Base-by-base conservation (phyloP, 1,139 yeast species). In the Blastobotrys buckinghamii region DNA sequence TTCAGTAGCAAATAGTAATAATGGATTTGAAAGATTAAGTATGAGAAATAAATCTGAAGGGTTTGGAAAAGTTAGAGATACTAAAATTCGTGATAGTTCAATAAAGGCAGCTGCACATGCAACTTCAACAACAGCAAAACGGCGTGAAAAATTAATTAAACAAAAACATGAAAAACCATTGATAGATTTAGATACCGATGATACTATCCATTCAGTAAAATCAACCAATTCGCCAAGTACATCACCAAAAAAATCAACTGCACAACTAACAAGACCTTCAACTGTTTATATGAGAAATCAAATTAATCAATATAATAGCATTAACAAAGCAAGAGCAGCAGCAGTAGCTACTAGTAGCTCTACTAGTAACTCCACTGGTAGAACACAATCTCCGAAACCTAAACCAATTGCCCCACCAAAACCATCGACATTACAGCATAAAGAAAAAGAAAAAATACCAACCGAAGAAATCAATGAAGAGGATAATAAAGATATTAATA, bases 1-100 rank as follows among this genome's bases (percentile, higher is more conserved):
- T 22, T 5, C 6, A 5, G 4, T 22, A 22, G 7, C 24, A 22
- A 38, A 22, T 16, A 34, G 19, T 13, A 9, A 16, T n/a, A 12
- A 15, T n/a, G 53, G 54, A 13, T 50, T 53, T 30, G 54, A 51
- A 15, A 51, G 47, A 41, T 43, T 54, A 30, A 50, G 53, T 29
- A 17, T 55, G 44, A 39, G 58, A 33, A 50, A 49, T 15, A 47
- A 48, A 39, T 34, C 40, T 29, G 42, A 39, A 13, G 57, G 57
- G 22, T 54, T 54, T 34, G 48, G 40, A 30, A 53, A 52, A 41
- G 29, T 50, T 19, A 22, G 27, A 30, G 42, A 45, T 2, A 39
- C 34, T 4, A 32, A n/a, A n/a, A n/a, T n/a, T n/a, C n/a, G n/a
- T n/a, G n/a, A n/a, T n/a, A n/a, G n/a, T n/a, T n/a, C n/a, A n/a